Conservation (phyloP, 306 rosid genomes). For the Fagus sylvatica region DNA sequence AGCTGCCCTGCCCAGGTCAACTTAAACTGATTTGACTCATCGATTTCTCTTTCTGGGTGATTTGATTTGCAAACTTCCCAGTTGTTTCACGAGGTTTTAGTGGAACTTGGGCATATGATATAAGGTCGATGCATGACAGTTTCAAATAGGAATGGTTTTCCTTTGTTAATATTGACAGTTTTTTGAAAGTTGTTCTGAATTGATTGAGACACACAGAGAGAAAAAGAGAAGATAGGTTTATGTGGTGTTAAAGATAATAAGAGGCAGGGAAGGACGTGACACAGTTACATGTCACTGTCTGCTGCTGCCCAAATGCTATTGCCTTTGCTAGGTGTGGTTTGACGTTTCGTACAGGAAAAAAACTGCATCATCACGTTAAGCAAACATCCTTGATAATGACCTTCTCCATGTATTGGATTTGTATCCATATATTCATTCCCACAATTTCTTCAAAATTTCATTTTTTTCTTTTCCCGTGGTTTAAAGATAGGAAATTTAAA, state of each 20-base stretch:
- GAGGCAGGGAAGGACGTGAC: neutral
- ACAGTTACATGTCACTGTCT: neutral
- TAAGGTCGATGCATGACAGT: no score
- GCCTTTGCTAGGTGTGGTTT: neutral
- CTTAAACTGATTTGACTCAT: no score
- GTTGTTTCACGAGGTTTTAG: no score
- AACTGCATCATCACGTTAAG: constrained; percentile 4
- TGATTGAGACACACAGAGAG: neutral
- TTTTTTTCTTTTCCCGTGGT: neutral
- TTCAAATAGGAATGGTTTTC: no score
- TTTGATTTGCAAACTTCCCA: no score
- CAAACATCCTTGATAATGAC: neutral
- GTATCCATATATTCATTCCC: neutral
- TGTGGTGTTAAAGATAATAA: neutral
- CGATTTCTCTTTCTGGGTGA: no score
- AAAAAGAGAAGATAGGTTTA: neutral
- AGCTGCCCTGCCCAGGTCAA: no score
- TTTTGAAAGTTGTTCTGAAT: no score
- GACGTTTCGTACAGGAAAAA: neutral
- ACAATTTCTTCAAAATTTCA: neutral
- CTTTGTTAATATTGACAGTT: no score
- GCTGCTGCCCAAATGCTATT: no score
- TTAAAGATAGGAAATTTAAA: no score
- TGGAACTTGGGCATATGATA: no score
- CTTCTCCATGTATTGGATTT: neutral